Base-by-base conservation (phyloP, 768 basidiomycete genomes). In the Pulveroboletus sp. region DNA sequence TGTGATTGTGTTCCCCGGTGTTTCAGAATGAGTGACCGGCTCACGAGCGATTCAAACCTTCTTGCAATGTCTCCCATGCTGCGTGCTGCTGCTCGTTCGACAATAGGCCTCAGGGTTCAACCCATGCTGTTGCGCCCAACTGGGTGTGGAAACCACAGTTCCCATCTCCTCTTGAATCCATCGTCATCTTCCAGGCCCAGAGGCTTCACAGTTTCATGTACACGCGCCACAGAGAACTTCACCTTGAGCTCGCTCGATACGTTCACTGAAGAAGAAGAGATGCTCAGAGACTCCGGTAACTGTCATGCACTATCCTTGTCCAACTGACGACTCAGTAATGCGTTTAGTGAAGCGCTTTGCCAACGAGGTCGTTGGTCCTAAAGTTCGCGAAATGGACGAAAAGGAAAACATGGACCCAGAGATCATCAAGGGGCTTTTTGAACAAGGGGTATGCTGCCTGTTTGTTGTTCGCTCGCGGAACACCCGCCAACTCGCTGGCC, bases 331-430 rank as follows among this genome's bases (percentile, higher is more conserved):
- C 51, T 55, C 10, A 49, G 51, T 38, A n/a, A 54, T 49, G 41
- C n/a, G 27, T 32, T 17, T 62, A 92, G 95, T 97, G 21, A 77
- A 77, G 60, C 86, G 90, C 26, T 98, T 97, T 60, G 91, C 94
- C 0, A 75, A 79, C 45, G 93, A 98, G 45, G 85, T 95, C 27
- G 81, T 99, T 17, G 89, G 72, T 3, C 96, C 96, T 42, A 90
- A 85, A 68, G 94, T 96, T 50, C 80, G 84, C 18, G 93, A 94
- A 68, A 99, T 99, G 96, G 96, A 99, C 63, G 96, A 99, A 76
- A 88, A 85, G 48, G 95, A 99, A 71, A 72, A 68, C 49, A 98
- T 99, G 95, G 93, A 97, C 65, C 82, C 89, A 1, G 76, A 72
- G 0, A 67, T 99, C 55, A 90, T 98, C 63, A 76, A 87, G 60